Evolutionary conservation across 2,329 filamentous ascomycete genomes (phyloP).

Genomic region (Grosmannia penicillata): DNA sequence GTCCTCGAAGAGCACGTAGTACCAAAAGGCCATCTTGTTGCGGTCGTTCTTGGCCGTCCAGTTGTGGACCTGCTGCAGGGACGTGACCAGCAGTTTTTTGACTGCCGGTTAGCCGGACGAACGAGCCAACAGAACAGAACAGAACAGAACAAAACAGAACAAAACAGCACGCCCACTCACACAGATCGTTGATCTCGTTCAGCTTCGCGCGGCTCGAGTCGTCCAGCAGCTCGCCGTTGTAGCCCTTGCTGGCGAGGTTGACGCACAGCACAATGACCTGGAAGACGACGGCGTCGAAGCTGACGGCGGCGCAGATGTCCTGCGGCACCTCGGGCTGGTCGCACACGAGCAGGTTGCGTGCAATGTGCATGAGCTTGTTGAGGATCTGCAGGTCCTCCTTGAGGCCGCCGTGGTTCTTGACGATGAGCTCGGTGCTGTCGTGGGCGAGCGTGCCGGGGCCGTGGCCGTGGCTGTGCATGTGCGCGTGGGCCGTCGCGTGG

Average conservation of each 20-base stretch:
- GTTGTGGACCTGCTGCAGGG: slow-evolving; percentile 52
- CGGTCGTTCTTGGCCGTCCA: slow-evolving; percentile 55
- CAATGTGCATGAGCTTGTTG: slow-evolving; percentile 54
- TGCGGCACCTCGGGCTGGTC: slow-evolving; percentile 50
- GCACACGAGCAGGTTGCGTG: slow-evolving; percentile 48
- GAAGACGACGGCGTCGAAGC: slow-evolving; percentile 52
- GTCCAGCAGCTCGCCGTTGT: slow-evolving; percentile 48
- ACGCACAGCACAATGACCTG: slow-evolving; percentile 51
- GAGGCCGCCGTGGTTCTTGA: slow-evolving; percentile 44
- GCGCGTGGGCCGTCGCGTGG: background rate
- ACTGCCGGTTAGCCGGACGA: slow-evolving; percentile 24
- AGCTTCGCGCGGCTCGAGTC: slow-evolving; percentile 41
- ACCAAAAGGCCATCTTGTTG: slow-evolving; percentile 58
- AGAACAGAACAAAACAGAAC: slow-evolving; percentile 15
- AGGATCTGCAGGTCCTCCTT: slow-evolving; percentile 48
- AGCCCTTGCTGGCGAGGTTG: slow-evolving; percentile 53
- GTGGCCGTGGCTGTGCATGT: slow-evolving; percentile 1
- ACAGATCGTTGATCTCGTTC: slow-evolving; percentile 49
- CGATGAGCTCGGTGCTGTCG: slow-evolving; percentile 47
- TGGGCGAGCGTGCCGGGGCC: slow-evolving; percentile 21
- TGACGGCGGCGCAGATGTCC: slow-evolving; percentile 48
- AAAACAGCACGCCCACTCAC: too few relatives aligned
- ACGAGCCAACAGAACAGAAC: background rate
- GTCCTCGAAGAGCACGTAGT: slow-evolving; percentile 48
- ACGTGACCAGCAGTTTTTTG: slow-evolving; percentile 52